Percentiles rank a stretch among this genome's conserved stretches.
These are phyloP conservation scores for Metschnikowia colocasiae DNA, from an alignment of 805 yeast species.

Conservation along the genomic window DNA sequence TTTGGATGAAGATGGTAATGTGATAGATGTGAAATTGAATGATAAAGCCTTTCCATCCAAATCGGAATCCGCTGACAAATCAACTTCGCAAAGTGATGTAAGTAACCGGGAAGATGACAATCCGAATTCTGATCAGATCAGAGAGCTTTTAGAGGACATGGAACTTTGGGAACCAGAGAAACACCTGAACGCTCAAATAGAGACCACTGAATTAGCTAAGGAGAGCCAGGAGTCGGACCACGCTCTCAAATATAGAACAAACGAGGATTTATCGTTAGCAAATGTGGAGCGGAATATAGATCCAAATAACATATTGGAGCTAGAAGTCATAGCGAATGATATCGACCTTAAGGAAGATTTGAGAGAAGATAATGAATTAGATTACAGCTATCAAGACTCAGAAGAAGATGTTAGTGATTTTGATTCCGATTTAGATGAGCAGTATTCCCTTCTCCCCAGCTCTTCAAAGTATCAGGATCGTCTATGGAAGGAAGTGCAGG, in stretches of 20 bases:
- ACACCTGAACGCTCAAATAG: background rate
- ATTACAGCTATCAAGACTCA: slow-evolving; percentile 22
- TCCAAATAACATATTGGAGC: slow-evolving; percentile 37
- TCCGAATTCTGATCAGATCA: slow-evolving; percentile 20
- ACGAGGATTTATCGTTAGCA: background rate
- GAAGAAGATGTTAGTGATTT: slow-evolving; percentile 33
- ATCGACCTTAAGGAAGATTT: slow-evolving; percentile 17
- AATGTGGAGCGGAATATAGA: background rate
- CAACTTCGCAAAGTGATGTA: background rate
- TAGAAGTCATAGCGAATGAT: slow-evolving; percentile 55
- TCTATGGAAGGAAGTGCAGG: slow-evolving; percentile 41
- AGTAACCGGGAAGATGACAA: background rate
- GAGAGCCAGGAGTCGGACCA: background rate
- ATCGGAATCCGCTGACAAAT: background rate
- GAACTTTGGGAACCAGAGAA: slow-evolving; percentile 17
- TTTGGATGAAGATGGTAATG: slow-evolving; percentile 78
- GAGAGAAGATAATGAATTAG: slow-evolving; percentile 2
- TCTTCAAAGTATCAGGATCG: slow-evolving; percentile 17
- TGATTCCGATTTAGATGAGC: slow-evolving; percentile 38
- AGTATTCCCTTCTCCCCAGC: slow-evolving; percentile 11
- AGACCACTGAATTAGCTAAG: background rate
- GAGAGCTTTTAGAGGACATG: slow-evolving; percentile 35
- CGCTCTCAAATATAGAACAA: background rate
- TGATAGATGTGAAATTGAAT: slow-evolving; percentile 38
- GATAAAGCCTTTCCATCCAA: slow-evolving; percentile 10